A percentile compares a stretch with the other conserved stretches of the same genome.
Evolutionary conservation across 345 rosid genomes (phyloP).

Genomic region (Brassica incana): DNA sequence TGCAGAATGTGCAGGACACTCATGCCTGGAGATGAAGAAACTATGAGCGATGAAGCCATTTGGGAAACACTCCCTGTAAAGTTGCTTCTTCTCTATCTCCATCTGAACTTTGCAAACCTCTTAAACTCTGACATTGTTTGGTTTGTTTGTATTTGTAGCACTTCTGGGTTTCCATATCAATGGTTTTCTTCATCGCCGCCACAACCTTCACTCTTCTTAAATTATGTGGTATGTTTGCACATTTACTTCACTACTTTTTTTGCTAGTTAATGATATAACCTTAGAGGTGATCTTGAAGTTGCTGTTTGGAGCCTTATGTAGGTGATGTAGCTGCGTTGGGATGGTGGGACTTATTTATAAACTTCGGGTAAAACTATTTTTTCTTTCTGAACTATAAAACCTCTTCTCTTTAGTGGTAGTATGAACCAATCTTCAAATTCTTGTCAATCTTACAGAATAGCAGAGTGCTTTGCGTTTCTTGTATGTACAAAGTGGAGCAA

Average conservation of each 20-base stretch:
- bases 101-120: background rate
- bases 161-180: constrained; percentile 90
- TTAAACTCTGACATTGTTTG: constrained; percentile 24
- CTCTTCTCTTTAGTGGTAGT: background rate
- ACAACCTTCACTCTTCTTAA: constrained; percentile 85
- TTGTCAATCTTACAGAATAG: constrained; percentile 56
- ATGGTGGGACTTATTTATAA: constrained; percentile 96
- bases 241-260: background rate
- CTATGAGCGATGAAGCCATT: constrained; percentile 87
- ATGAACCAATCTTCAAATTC: constrained; percentile 22
- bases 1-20: constrained; percentile 88
- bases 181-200: constrained; percentile 91
- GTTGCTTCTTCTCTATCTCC: constrained; percentile 6
- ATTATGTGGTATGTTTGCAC: constrained; percentile 64
- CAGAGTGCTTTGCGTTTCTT: constrained; percentile 92
- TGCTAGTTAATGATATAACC: background rate
- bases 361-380: constrained; percentile 61
- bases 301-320: constrained; percentile 28
- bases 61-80: constrained; percentile 97
- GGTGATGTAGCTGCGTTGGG: constrained; percentile 85
- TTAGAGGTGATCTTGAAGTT: background rate
- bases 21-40: constrained; percentile 96
- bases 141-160: constrained; percentile 56
- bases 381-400: background rate
- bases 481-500: constrained; percentile 88